Evolutionary conservation across 306 rosid species (phyloP).

Genomic region (Chamaecrista fasciculata): DNA sequence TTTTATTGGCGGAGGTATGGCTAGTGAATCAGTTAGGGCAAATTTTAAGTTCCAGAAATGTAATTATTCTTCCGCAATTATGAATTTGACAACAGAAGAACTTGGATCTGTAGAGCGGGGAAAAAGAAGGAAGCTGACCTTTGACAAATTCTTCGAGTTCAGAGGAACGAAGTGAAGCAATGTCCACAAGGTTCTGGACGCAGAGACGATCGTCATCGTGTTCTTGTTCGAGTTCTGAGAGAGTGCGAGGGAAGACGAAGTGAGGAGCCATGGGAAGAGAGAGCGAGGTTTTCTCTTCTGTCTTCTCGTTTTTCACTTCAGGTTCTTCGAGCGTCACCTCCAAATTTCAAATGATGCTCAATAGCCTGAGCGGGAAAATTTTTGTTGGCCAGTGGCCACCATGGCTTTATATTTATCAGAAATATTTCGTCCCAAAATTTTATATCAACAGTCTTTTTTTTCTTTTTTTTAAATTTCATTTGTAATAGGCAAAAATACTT

Average conservation of each 20-base stretch:
- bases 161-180: constrained; percentile 54
- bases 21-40: neutral
- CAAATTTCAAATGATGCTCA: constrained; percentile 28
- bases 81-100: neutral
- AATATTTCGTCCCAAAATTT: too few species aligned
- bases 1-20: too few species aligned
- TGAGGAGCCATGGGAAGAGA: constrained; percentile 59
- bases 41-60: neutral
- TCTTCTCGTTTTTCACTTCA: neutral
- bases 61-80: neutral
- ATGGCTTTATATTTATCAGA: too few species aligned
- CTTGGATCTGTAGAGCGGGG: neutral
- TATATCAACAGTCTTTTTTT: too few species aligned
- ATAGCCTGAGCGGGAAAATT: constrained; percentile 32
- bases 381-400: neutral
- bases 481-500: too few species aligned
- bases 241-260: constrained; percentile 70
- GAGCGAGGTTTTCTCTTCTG: constrained; percentile 19
- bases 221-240: constrained; percentile 64
- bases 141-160: constrained; percentile 87
- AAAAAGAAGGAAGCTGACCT: constrained; percentile 44
- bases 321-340: neutral
- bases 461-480: too few species aligned
- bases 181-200: constrained; percentile 46
- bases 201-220: constrained; percentile 53